phyloP scores from a whole-genome alignment of 495 filamentous ascomycete species.

The Recurvomyces mirabilis region DNA sequence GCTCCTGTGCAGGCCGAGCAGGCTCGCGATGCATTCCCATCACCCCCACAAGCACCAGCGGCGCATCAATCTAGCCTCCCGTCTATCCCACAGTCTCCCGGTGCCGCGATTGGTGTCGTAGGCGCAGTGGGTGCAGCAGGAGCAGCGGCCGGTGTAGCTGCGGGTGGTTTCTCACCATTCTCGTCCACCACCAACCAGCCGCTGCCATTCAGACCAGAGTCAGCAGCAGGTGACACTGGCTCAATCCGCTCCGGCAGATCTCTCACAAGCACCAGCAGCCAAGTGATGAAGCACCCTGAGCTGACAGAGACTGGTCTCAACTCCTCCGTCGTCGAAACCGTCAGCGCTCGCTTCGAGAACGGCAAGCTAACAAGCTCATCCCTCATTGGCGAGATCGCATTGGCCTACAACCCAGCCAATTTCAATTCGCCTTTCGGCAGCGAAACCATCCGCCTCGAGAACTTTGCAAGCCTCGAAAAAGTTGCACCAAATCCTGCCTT shows the following conservation, averaged over 20 bases:
- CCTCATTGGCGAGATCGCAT: constrained; percentile 80
- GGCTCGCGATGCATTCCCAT: constrained; percentile 2
- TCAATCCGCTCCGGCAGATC: constrained; percentile 86
- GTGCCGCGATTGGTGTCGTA: not conserved
- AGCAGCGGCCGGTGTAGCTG: not conserved
- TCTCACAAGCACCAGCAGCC: constrained; percentile 46
- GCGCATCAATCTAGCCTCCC: not conserved
- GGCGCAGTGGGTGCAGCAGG: not conserved
- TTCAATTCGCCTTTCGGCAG: constrained; percentile 39
- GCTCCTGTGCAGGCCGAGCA: not conserved
- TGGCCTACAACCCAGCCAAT: constrained; percentile 62
- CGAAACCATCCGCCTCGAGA: constrained; percentile 73
- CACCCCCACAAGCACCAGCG: not conserved
- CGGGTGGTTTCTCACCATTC: constrained; percentile 12
- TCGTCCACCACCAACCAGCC: constrained; percentile 2
- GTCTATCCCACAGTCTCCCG: not conserved
- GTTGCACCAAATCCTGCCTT: constrained; percentile 92
- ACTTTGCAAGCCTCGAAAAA: constrained; percentile 81
- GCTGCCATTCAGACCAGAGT: constrained; percentile 9
- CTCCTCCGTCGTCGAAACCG: constrained; percentile 82
- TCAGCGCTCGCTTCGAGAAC: constrained; percentile 71
- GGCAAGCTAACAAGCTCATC: constrained; percentile 59
- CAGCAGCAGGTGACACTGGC: constrained; percentile 54
- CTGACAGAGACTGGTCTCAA: constrained; percentile 72
- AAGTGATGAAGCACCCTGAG: constrained; percentile 62